Evolutionary conservation across 2,329 filamentous ascomycete species (phyloP), one percentile per base, ranked within the genome.

Genomic region (Aureobasidium sp.): DNA sequence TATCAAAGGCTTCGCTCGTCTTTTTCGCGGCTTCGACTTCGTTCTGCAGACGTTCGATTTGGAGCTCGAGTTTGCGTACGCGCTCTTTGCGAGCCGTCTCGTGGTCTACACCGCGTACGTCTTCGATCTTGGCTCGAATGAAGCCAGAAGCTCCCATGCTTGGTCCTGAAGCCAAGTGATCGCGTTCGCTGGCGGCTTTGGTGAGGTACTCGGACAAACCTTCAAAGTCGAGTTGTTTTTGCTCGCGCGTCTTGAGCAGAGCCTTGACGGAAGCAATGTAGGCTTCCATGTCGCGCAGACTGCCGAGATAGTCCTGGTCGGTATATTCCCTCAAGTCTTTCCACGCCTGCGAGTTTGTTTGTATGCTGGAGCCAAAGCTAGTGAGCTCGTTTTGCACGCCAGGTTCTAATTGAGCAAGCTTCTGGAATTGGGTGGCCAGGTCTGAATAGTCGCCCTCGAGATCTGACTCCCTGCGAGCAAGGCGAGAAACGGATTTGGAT

Each of bases 211-310:
- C 91, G 24, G 90, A 95, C 29, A 98, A 78, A 59, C 89, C 90
- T 71, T 98, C 93, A 64, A 91, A 95, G 72, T 98, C 93, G 55
- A 98, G 85, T 68, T 98, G 93, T 68, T 98, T 98, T 73, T 94
- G 90, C 73, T 98, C 93, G 30, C 93, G 85, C 1, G 88, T 88
- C 69, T 95, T 95, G 58, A 98, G 82, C 4, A 98, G 83, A 21
- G 82, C 79, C 70, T 95, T 95, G 41, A 97, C 75, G 0, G 90
- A 86, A n/a, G 80, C 74, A 59, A 90, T 91, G 70, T 97, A 98
- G 22, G 90, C 86, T 63, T 94, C 88, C 90, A 97, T 95, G 71
- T 98, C 93, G 47, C 90, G 83, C 50, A 98, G 77, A 53, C 86
- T 91, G 60, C 89, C 88, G 1, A 98, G 81, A 66, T 98, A 98